Conservation (phyloP, 1,284 basidiomycete species). For the Cystobasidiaceae sp. region DNA sequence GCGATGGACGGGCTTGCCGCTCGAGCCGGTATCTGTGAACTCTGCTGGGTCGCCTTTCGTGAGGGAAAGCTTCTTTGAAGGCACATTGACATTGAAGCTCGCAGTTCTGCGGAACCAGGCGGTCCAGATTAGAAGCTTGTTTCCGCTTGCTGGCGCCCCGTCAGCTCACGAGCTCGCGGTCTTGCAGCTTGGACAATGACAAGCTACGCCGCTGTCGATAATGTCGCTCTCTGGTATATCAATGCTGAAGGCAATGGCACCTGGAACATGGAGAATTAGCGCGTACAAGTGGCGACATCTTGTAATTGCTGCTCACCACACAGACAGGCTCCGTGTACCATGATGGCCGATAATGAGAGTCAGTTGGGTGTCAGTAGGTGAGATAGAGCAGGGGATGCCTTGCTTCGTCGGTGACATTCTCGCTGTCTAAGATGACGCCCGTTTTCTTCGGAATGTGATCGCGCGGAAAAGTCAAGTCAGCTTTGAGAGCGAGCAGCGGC, state of each 20-base stretch:
- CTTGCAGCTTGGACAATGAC: slow-evolving; percentile 22
- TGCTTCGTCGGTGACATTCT: too few species aligned
- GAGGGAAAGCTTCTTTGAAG: background rate
- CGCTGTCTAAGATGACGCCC: too few species aligned
- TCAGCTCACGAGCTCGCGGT: background rate
- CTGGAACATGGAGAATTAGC: background rate
- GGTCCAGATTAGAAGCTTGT: background rate
- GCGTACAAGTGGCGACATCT: background rate
- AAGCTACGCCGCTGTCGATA: slow-evolving; percentile 8
- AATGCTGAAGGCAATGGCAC: slow-evolving; percentile 4
- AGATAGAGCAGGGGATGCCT: too few species aligned
- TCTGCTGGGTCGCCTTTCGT: slow-evolving; percentile 20
- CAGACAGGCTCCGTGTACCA: slow-evolving; percentile 18
- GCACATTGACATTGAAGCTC: slow-evolving; percentile 20
- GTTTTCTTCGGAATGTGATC: too few species aligned
- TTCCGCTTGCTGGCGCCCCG: background rate
- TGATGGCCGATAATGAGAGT: too few species aligned
- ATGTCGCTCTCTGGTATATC: slow-evolving; percentile 10
- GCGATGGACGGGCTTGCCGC: slow-evolving; percentile 29
- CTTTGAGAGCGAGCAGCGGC: too few species aligned
- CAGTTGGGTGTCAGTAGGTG: too few species aligned
- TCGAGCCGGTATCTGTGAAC: slow-evolving; percentile 1
- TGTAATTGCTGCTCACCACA: slow-evolving; percentile 2
- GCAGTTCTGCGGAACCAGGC: background rate
- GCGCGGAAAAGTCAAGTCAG: too few species aligned